Percentiles rank a stretch among this genome's conserved stretches.
Evolutionary conservation across 768 basidiomycete species (phyloP).

Genomic region (Neoboletus magnificus): DNA sequence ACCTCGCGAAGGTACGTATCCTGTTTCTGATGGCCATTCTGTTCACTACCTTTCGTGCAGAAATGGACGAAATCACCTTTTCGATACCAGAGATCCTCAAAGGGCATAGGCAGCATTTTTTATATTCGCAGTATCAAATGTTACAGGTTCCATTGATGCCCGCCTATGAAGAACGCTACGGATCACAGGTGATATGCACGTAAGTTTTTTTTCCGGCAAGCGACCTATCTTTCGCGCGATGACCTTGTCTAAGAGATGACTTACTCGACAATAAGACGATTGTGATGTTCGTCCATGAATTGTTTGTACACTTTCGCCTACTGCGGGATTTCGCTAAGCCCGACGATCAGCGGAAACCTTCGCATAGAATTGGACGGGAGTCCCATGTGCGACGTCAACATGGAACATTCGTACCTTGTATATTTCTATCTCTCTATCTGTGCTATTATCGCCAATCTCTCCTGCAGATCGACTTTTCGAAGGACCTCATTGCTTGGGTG

Average conservation of each 20-base stretch:
- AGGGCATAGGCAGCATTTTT: slow-evolving; percentile 78
- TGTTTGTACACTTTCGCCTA: slow-evolving; percentile 51
- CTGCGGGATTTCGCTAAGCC: not conserved
- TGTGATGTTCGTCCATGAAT: slow-evolving; percentile 90
- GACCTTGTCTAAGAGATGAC: slow-evolving; percentile 51
- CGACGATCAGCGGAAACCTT: slow-evolving; percentile 70
- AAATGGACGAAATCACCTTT: slow-evolving; percentile 57
- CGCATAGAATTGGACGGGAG: slow-evolving; percentile 78
- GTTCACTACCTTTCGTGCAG: slow-evolving; percentile 34
- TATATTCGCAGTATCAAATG: slow-evolving; percentile 75
- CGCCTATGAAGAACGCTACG: slow-evolving; percentile 69
- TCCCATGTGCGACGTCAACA: slow-evolving; percentile 63
- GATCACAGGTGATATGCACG: slow-evolving; percentile 88
- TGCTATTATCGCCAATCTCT: not conserved
- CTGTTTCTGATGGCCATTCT: not conserved
- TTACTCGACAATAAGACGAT: slow-evolving; percentile 74
- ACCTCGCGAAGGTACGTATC: slow-evolving; percentile 64
- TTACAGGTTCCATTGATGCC: slow-evolving; percentile 76
- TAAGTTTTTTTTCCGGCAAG: slow-evolving; percentile 41
- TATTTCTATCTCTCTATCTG: slow-evolving; percentile 5
- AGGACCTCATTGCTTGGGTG: slow-evolving; percentile 76
- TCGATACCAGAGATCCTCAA: slow-evolving; percentile 85
- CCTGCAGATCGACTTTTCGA: slow-evolving; percentile 83
- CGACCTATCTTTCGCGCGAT: not conserved
- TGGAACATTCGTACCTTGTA: slow-evolving; percentile 86